Base-by-base conservation (phyloP, 2,329 filamentous ascomycete species). In the Alternaria metachromatica region DNA sequence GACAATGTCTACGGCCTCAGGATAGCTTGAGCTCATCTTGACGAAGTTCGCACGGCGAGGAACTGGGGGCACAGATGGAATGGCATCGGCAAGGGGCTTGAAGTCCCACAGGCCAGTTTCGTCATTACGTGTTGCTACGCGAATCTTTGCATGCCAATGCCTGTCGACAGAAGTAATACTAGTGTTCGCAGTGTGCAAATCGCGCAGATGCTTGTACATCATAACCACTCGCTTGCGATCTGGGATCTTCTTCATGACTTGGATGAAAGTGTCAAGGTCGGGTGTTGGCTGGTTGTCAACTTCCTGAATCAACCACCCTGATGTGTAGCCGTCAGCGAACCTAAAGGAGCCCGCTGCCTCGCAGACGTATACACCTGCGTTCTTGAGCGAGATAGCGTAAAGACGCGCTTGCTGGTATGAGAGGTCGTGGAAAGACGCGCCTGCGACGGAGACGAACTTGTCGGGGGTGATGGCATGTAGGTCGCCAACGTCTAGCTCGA, bases 381-480 rank as follows among this genome's bases (percentile, higher is more conserved):
- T 77, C 78, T 94, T 91, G 72, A 94, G 92, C 10, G 94, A 90
- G 62, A 99, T 94, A 33, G 94, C 95, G 78, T 97, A 98, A 5
- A 97, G 87, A 10, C 96, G 90, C n/a, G 96, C 94, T 81, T 98
- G 94, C 78, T 99, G 96, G 80, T 99, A 99, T 1, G 96, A 99
- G 18, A 99, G 85, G 77, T 97, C 89, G 82, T 99, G 96, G 84
- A 99, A 98, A 63, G 94, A 95, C 23, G 90, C 96, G 20, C 96
- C 96, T 45, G 94, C 93, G 46, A 98, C 95, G 5, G 94, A 93
- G 58, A 98, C 92, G 77, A 98, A 99, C 64, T 94, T 91, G 81
- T 97, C 94, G 13, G 96, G 96, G 4, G 96, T 98, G 78, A 99
- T 99, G 61, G 87, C 88, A 83, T 99, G 96, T 65, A 99, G 86